Evolutionary conservation across 768 basidiomycete species (phyloP), one percentile per base, ranked within the genome.

Genomic region (Leccinum fibrillosum): DNA sequence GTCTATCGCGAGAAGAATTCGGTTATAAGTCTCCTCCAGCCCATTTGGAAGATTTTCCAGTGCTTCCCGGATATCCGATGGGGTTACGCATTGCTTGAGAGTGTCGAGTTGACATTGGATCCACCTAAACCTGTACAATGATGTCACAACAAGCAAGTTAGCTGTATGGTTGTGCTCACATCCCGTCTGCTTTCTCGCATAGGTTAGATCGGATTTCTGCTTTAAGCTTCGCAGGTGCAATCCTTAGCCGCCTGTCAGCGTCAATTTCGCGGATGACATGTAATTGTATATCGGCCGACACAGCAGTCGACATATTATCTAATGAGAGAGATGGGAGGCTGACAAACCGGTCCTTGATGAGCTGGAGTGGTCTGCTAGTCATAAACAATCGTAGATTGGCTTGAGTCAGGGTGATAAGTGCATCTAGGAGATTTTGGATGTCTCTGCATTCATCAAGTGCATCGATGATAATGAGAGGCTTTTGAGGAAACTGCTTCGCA

Each of bases 401-500:
- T 5, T 48, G 48, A 1, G 37, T 34, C 56, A 62, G 6, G 7
- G 28, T 44, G 1, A 3, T 3, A 3, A 66, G 23, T 4, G 39
- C 61, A 21, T 39, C 21, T 0, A 65, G 52, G 13, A 62, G 54
- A 0, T 32, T 19, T 17, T 55, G 35, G 5, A 59, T 2, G 8
- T 62, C 50, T 21, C 26, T 37, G 49, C 66, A 66, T 49, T 66
- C 64, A 17, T 66, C 66, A 0, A 66, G 39, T 0, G 59, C 66
- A 17, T 66, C 65, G 5, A 66, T 56, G 1, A 62, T 49, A 1
- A 63, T 2, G 7, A 56, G 15, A 0, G 64, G 65, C 2, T 19
- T 57, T 15, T 13, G 49, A 11, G 1, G 7, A 17, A 61, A 45
- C 15, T 13, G 15, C 9, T 28, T 45, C 1, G 52, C 61, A 1